Evolutionary conservation across 2,329 filamentous ascomycete species (phyloP).

Genomic region (Ophiostoma piceae): DNA sequence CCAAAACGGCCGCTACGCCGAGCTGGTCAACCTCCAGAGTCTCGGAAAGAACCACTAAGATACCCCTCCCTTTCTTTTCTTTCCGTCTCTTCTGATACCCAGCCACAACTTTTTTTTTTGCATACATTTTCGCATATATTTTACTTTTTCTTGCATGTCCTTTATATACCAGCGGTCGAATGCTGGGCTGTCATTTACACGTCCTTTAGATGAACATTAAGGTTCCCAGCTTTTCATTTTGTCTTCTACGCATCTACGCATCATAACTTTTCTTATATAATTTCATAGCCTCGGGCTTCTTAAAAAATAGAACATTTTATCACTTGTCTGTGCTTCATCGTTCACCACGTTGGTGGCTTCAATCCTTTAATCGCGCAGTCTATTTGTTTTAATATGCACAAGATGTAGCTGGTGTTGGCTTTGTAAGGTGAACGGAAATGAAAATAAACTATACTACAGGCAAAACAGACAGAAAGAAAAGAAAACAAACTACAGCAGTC

Average conservation of each 20-base stretch:
- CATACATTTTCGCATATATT: neutral
- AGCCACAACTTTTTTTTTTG: conserved; percentile 5
- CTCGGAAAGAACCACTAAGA: conserved; percentile 51
- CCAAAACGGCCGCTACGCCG: conserved; percentile 66
- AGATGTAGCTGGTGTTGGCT: neutral
- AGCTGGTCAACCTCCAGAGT: conserved; percentile 75
- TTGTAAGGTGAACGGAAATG: neutral
- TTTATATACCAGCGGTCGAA: neutral
- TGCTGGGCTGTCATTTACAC: neutral
- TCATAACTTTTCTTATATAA: neutral
- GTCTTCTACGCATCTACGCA: neutral
- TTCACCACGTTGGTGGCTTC: neutral
- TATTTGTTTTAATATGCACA: neutral
- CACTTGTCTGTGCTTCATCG: neutral
- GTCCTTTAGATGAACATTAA: neutral
- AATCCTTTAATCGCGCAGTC: neutral
- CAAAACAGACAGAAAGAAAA: neutral
- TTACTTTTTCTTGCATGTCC: neutral
- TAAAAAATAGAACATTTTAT: neutral
- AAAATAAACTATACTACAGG: neutral
- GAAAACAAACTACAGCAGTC: neutral
- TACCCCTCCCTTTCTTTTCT: neutral
- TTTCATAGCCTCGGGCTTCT: neutral
- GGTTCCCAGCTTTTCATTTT: neutral
- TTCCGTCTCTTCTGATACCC: conserved; percentile 3